phyloP scores from a whole-genome alignment of 768 basidiomycete species.

The Leucocoprinus leucothites region DNA sequence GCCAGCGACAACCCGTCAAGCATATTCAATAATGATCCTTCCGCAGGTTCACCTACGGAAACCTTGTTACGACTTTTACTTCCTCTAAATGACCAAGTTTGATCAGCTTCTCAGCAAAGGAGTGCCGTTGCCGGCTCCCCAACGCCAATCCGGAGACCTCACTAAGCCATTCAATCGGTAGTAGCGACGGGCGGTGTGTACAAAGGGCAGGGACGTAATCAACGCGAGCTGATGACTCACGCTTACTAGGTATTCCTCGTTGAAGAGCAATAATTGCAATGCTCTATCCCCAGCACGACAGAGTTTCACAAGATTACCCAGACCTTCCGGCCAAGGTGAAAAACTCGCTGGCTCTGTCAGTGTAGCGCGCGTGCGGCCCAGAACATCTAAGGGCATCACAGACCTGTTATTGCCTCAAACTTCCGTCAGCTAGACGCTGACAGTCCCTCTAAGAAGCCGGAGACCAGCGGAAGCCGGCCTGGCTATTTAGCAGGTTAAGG shows the following conservation, averaged over 20 bases:
- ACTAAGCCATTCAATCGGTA: conserved; percentile 91
- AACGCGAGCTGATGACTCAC: conserved; percentile 86
- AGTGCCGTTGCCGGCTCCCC: conserved; percentile 51
- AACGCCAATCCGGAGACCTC: conserved; percentile 80
- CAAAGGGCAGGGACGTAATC: conserved; percentile 91
- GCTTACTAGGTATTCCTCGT: conserved; percentile 89
- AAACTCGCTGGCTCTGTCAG: conserved; percentile 86
- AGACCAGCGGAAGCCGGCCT: conserved; percentile 71
- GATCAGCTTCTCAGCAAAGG: conserved; percentile 32
- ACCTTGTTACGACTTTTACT: too few relatives aligned
- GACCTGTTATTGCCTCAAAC: conserved; percentile 91
- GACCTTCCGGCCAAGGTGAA: conserved; percentile 46
- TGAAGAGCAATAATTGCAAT: conserved; percentile 71
- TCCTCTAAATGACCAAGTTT: too few relatives aligned
- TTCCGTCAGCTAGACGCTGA: conserved; percentile 75
- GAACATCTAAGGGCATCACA: conserved; percentile 91
- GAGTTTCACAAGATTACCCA: conserved; percentile 14
- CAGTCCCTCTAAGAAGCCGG: conserved; percentile 85
- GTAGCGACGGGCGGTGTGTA: conserved; percentile 90
- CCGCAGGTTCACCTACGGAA: too few relatives aligned
- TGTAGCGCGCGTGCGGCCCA: conserved; percentile 86
- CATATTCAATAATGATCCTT: too few relatives aligned
- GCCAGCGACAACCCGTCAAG: too few relatives aligned
- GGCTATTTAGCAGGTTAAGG: conserved; percentile 93
- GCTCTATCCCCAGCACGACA: conserved; percentile 15